Conservation (phyloP, 257 asterid genomes). For the Przewalskia tangutica region DNA sequence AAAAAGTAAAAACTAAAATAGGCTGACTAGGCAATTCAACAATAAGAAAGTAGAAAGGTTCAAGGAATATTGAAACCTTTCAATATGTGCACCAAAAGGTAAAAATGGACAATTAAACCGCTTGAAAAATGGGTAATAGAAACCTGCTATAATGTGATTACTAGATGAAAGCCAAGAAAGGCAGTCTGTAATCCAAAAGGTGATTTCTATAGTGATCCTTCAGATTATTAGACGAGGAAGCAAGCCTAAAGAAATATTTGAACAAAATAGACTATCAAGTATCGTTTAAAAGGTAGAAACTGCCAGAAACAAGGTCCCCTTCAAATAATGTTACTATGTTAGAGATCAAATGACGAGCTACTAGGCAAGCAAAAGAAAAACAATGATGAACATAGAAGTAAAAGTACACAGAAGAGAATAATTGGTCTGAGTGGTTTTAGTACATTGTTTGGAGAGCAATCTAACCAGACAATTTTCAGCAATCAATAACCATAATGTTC, state of each 20-base stretch:
- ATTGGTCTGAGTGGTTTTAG: neutral
- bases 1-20: neutral
- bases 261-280: neutral
- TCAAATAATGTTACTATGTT: neutral
- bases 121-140: neutral
- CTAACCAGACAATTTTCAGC: neutral
- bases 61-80: neutral
- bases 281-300: neutral
- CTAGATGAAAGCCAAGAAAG: neutral
- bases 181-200: neutral
- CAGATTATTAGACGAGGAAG: neutral
- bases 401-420: neutral
- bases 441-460: neutral
- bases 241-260: neutral
- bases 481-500: neutral
- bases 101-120: neutral
- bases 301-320: neutral
- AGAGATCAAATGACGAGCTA: neutral
- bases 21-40: neutral
- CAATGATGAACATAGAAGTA: neutral
- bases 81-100: neutral
- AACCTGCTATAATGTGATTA: neutral
- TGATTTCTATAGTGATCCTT: neutral
- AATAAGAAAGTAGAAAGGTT: neutral
- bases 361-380: neutral